Evolutionary conservation across 108 stramenopile genomes (phyloP).

Genomic region (Cyclostephanos invisitatus): DNA sequence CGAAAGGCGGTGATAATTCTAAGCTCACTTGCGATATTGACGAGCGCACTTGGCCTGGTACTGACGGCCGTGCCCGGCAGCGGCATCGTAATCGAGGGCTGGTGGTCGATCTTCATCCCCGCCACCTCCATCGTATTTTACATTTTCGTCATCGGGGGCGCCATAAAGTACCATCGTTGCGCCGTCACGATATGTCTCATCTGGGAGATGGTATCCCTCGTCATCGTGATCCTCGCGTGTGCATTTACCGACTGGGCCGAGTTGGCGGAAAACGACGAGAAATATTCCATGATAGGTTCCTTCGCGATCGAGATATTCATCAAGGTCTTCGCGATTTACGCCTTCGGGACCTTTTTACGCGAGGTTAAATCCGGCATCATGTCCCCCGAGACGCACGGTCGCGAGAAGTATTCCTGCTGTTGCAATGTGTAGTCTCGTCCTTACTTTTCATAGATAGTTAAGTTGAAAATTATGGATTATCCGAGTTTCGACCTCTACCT

Average conservation of each 20-base stretch:
- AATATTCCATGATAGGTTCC: neutral
- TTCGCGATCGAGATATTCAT: neutral
- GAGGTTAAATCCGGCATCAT: conserved; percentile 22
- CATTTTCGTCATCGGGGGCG: conserved; percentile 10
- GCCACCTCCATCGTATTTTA: conserved; percentile 13
- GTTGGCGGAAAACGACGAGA: neutral
- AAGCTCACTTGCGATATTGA: neutral
- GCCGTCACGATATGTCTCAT: conserved; percentile 12
- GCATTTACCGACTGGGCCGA: neutral
- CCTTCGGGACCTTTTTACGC: neutral
- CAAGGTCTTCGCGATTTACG: conserved; percentile 1
- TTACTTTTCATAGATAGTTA: too few relatives aligned
- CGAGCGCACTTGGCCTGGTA: neutral
- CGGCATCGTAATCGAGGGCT: neutral
- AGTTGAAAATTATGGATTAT: too few relatives aligned
- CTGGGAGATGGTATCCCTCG: conserved; percentile 5
- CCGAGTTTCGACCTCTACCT: too few relatives aligned
- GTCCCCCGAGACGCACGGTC: conserved; percentile 14
- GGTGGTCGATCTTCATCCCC: too few relatives aligned
- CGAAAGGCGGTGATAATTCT: conserved; percentile 9
- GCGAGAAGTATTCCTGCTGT: neutral
- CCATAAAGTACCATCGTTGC: conserved; percentile 10
- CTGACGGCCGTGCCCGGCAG: neutral
- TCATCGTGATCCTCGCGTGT: neutral
- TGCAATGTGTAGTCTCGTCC: conserved; percentile 1